Evolutionary conservation across 257 asterid genomes (phyloP).

Genomic region (Sherardia arvensis): DNA sequence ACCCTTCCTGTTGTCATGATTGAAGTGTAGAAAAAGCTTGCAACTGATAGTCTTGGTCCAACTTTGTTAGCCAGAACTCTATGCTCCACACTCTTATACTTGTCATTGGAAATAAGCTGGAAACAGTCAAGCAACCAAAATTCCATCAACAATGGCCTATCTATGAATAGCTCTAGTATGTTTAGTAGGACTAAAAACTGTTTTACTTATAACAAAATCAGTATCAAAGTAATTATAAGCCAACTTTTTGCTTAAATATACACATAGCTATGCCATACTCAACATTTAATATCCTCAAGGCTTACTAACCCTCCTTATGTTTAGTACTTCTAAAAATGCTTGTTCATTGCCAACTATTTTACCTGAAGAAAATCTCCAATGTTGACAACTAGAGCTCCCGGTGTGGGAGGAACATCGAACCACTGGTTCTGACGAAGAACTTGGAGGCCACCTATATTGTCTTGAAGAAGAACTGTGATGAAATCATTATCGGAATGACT

Average conservation of each 20-base stretch:
- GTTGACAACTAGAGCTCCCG: conserved; percentile 47
- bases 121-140: background rate
- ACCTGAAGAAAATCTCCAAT: conserved; percentile 66
- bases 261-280: no score
- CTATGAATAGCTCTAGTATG: no score
- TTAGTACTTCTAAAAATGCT: no score
- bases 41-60: conserved; percentile 60
- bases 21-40: conserved; percentile 48
- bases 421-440: conserved; percentile 31
- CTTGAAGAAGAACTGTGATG: conserved; percentile 55
- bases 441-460: conserved; percentile 57
- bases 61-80: conserved; percentile 39
- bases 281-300: no score
- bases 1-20: conserved; percentile 17
- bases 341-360: no score
- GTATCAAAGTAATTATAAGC: no score
- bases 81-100: conserved; percentile 44
- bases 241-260: no score
- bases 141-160: no score
- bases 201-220: no score
- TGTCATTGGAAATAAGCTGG: conserved; percentile 61
- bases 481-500: conserved; percentile 43
- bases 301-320: no score
- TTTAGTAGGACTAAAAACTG: no score
- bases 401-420: conserved; percentile 45